These are phyloP conservation scores for Naganishia vishniacii DNA, from an alignment of 768 basidiomycete species.

Conservation along the genomic window DNA sequence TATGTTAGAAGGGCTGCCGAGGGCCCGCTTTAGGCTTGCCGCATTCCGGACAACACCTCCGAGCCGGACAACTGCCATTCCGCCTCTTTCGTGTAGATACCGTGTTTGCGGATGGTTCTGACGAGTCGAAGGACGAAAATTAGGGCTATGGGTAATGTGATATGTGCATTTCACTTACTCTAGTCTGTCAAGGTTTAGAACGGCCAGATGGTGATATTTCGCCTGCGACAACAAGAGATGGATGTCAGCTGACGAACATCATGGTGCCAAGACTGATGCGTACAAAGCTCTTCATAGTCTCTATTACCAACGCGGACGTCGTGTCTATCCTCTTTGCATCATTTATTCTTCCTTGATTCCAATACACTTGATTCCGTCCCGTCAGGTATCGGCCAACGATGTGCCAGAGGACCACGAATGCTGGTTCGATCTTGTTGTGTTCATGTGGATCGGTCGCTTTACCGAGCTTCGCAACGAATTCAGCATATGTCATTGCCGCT, in stretches of 20 bases:
- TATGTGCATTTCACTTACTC: not conserved
- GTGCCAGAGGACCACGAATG: constrained; percentile 5
- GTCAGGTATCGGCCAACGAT: constrained; percentile 9
- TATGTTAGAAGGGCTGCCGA: too few relatives aligned
- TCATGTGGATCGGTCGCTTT: constrained; percentile 15
- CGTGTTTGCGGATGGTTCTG: constrained; percentile 16
- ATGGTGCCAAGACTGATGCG: not conserved
- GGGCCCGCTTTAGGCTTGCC: constrained; percentile 4
- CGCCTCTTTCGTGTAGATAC: constrained; percentile 7
- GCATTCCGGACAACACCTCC: constrained; percentile 7
- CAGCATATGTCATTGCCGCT: not conserved
- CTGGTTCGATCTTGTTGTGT: constrained; percentile 12
- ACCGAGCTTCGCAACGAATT: constrained; percentile 11
- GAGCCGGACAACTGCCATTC: constrained; percentile 15
- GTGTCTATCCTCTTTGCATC: constrained; percentile 8
- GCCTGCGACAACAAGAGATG: not conserved
- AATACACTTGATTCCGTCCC: constrained; percentile 8
- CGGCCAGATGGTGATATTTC: constrained; percentile 10
- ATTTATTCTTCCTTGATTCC: constrained; percentile 18
- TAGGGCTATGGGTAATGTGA: not conserved
- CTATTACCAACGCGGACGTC: constrained; percentile 6
- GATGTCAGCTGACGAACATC: not conserved
- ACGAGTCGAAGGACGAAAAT: too few relatives aligned
- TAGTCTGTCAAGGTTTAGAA: not conserved
- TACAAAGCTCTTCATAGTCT: constrained; percentile 19